These are phyloP conservation scores for Cytospora mali DNA, from an alignment of 2,329 filamentous ascomycete species.

Conservation along the genomic window DNA sequence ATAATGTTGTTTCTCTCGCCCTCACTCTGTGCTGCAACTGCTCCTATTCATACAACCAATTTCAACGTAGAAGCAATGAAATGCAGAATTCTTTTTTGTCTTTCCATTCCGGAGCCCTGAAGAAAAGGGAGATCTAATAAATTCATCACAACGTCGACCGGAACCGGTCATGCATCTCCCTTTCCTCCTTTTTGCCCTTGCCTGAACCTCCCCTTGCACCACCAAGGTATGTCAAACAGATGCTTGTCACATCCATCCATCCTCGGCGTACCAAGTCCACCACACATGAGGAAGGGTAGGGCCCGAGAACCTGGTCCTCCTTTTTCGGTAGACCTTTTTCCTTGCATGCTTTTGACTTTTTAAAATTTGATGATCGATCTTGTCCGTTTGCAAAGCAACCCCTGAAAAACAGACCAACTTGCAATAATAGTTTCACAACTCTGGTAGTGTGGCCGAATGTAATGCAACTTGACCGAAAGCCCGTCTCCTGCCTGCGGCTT, in stretches of 20 bases:
- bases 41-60: constrained; percentile 14
- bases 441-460: background rate
- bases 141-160: background rate
- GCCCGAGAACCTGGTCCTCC: background rate
- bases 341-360: constrained; percentile 12
- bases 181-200: constrained; percentile 2
- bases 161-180: background rate
- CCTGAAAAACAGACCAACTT: background rate
- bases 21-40: background rate
- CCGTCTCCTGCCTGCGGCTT: background rate
- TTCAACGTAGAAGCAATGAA: constrained; percentile 13
- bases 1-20: background rate
- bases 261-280: constrained; percentile 7
- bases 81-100: constrained; percentile 25
- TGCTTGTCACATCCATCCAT: background rate
- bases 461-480: constrained; percentile 14
- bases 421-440: background rate
- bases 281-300: background rate
- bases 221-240: constrained; percentile 7
- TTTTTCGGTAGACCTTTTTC: background rate
- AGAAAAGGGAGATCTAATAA: constrained; percentile 15
- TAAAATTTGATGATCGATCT: background rate
- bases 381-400: background rate
- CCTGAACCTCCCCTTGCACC: background rate
- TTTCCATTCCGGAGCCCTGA: constrained; percentile 26